Base-by-base conservation (phyloP, 2,329 filamentous ascomycete species). In the Bipolaris gigantea region DNA sequence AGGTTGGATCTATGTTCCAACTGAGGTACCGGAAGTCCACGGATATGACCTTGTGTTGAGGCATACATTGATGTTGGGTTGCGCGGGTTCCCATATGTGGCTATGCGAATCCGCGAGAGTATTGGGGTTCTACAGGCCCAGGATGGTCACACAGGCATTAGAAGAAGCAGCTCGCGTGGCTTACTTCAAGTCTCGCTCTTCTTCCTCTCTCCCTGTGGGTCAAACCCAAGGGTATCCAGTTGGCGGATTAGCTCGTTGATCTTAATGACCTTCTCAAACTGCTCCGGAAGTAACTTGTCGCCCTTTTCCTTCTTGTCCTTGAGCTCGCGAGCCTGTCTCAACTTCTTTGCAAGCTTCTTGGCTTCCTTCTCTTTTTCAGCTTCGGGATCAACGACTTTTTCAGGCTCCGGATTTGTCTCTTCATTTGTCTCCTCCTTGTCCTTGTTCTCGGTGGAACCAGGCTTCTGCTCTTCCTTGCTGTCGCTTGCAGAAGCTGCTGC, bases 211-310 rank as follows among this genome's bases (percentile, higher is more conserved):
- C 88, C 90, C 9, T 95, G 89, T 1, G 84, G 77, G 72, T 95
- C 89, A 59, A 97, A 91, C 0, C 93, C 93, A 25, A 99, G 80
- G 2, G 84, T 83, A 66, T 95, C 90, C 51, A 99, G 78, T 72
- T 97, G 92, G 11, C 92, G 85, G 53, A 97, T 87, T 46, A 99
- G 82, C 78, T 99, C 94, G 59, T 90, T 91, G 73, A 99, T 96
- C 76, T 94, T 96, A 73, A 96, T 95, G 50, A 99, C 90, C 79
- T 99, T 99, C 65, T 93, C 92, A 60, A 97, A 88, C 77, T 99
- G 94, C 77, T 99, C 94, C 0, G 92, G 93, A 23, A 97, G 80
- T 56, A 99, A 77, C 4, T 85, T 82, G 71, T 90, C 89, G 18
- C 94, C 94, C 51, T 86, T 87, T 21, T 96, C 90, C 75, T 96